Conservation (phyloP, 2,329 filamentous ascomycete genomes). For the Monosporascus sp. region DNA sequence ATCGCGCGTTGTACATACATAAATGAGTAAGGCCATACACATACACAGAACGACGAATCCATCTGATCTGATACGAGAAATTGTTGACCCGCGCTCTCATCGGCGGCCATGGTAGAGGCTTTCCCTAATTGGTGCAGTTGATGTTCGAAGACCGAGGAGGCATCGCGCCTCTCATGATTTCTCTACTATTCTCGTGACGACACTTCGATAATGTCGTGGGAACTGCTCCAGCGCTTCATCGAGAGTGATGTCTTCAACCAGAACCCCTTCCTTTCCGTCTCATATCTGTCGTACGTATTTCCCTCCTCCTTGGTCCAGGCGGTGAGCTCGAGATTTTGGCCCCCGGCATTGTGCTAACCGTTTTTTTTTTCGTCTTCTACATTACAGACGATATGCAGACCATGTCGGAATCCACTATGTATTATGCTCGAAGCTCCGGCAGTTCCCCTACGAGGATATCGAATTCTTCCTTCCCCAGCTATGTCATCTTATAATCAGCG, state of each 20-base stretch:
- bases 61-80: too few species aligned
- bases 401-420: conserved; percentile 89
- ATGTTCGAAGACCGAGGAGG: conserved; percentile 26
- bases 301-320: conserved; percentile 3
- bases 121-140: conserved; percentile 15
- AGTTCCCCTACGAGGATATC: conserved; percentile 86
- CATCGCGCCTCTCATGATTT: conserved; percentile 24
- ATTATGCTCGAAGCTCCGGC: conserved; percentile 80
- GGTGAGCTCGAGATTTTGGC: neutral
- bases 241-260: conserved; percentile 93
- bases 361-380: neutral
- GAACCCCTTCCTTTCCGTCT: conserved; percentile 82
- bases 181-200: conserved; percentile 19
- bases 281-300: conserved; percentile 73
- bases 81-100: conserved; percentile 9
- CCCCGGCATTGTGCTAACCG: neutral
- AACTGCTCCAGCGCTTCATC: conserved; percentile 84
- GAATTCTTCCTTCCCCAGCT: conserved; percentile 87
- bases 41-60: neutral
- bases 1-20: neutral
- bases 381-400: conserved; percentile 71
- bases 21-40: neutral
- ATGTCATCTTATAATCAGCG: conserved; percentile 81
- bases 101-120: conserved; percentile 25
- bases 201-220: conserved; percentile 64